Evolutionary conservation across 2,329 filamentous ascomycete species (phyloP).

Genomic region (Fusarium torreyae): DNA sequence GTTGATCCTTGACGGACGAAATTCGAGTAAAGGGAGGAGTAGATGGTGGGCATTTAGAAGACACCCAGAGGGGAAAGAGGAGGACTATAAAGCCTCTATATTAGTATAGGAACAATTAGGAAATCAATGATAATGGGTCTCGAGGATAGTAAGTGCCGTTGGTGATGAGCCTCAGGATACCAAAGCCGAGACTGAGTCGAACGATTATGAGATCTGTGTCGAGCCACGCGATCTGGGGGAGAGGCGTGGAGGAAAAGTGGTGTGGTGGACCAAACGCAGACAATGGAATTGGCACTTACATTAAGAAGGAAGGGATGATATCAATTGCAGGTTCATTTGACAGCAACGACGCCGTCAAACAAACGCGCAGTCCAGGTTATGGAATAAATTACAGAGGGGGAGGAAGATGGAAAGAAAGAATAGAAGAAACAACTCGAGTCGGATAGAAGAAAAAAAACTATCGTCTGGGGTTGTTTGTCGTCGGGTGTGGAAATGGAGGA

Average conservation of each 20-base stretch:
- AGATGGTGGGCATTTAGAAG: constrained; percentile 91
- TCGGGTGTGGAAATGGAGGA: constrained; percentile 42
- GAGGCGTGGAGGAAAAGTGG: constrained; percentile 40
- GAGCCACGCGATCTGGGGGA: constrained; percentile 47
- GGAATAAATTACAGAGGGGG: constrained; percentile 42
- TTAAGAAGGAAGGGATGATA: constrained; percentile 70
- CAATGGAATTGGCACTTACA: constrained; percentile 64
- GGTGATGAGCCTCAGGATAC: constrained; percentile 44
- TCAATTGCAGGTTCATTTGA: constrained; percentile 98
- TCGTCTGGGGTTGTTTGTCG: constrained; percentile 47
- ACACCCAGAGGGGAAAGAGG: constrained; percentile 72
- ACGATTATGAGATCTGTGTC: constrained; percentile 51
- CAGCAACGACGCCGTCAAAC: constrained; percentile 87
- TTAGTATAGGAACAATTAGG: constrained; percentile 45
- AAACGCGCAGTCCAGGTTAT: constrained; percentile 79
- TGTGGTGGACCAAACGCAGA: constrained; percentile 41
- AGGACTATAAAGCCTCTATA: constrained; percentile 58
- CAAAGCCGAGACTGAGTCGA: constrained; percentile 42
- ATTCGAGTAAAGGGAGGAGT: constrained; percentile 78
- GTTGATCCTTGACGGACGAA: constrained; percentile 96
- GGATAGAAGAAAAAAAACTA: constrained; percentile 46
- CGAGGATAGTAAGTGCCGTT: constrained; percentile 14
- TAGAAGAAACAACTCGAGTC: constrained; percentile 35
- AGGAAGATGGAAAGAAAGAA: constrained; percentile 43
- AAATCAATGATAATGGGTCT: constrained; percentile 15